Evolutionary conservation across 495 filamentous ascomycete genomes (phyloP), one percentile per base, ranked within the genome.

Genomic region (Penicillium coprophilum): DNA sequence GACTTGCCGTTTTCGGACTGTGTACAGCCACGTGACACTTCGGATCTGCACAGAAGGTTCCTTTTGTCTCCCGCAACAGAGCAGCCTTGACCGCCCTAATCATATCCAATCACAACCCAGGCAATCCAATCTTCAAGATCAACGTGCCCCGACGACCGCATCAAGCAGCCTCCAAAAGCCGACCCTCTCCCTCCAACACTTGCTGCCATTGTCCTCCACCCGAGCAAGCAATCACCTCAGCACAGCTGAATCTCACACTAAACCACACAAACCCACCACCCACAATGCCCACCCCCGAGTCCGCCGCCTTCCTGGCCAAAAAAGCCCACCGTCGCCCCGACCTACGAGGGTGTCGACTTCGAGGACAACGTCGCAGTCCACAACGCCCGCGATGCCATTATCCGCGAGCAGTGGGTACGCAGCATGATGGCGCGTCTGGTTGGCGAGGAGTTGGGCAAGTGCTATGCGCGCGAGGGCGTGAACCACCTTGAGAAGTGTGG

Each of bases 401-500:
- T 98, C 64, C 85, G 91, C 39, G 94, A 98, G 75, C 94, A 98
- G 77, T 98, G 95, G 95, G 91, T 98, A 27, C 85, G 85, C 70
- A 87, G 85, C 63, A 98, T 98, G 94, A 97, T 97, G 94, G 89
- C 90, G 19, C 80, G 94, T 56, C 77, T 98, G 49, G 90, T 97
- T 32, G 82, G 92, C 38, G 90, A 97, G 75, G 95, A 98, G 78
- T 72, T 98, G 75, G 85, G 90, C 64, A 96, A 96, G 80, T 98
- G 94, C 76, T 98, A 98, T 80, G 82, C 83, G 66, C 81, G 87
- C 55, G 92, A 98, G 75, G 94, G 94, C 5, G 90, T 96, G 54
- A 97, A 97, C 74, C 94, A 98, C 74, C 73, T 97, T 62, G 93
- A 96, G 84, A 98, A 97, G 78, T 98, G 94, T 74, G 91, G 90